Conservation (phyloP, 805 yeast genomes). For the Candida michaelii region DNA sequence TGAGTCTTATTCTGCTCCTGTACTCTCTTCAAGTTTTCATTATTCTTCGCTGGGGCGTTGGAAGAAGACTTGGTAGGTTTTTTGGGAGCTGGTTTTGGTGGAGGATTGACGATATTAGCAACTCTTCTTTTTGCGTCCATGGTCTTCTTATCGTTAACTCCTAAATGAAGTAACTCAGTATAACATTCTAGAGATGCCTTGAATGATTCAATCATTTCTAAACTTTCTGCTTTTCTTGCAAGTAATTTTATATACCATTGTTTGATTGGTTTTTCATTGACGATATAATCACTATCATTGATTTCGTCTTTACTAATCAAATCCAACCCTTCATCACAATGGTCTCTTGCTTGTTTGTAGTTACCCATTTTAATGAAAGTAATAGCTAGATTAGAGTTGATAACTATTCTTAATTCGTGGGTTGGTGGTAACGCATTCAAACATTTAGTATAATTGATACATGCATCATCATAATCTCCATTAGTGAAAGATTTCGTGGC, state of each 20-base stretch:
- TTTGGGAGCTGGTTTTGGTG: constrained; percentile 26
- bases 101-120: constrained; percentile 64
- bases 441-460: constrained; percentile 55
- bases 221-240: constrained; percentile 75
- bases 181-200: constrained; percentile 62
- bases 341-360: constrained; percentile 49
- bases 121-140: constrained; percentile 87
- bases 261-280: constrained; percentile 53
- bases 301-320: constrained; percentile 29
- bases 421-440: constrained; percentile 52
- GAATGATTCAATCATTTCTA: constrained; percentile 76
- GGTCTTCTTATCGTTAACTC: constrained; percentile 59
- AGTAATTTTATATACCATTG: constrained; percentile 74
- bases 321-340: constrained; percentile 48
- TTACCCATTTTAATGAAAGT: constrained; percentile 70
- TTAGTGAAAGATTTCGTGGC: constrained; percentile 67
- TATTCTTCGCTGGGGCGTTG: neutral
- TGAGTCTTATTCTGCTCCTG: constrained; percentile 45
- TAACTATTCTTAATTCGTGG: constrained; percentile 66
- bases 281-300: constrained; percentile 26
- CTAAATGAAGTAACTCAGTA: constrained; percentile 58
- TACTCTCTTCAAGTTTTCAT: constrained; percentile 42
- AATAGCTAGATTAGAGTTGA: constrained; percentile 70
- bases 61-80: constrained; percentile 9
- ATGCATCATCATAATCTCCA: constrained; percentile 81